phyloP scores from a whole-genome alignment of 2,329 filamentous ascomycete species.

The Cylindrodendrum hubeiense region DNA sequence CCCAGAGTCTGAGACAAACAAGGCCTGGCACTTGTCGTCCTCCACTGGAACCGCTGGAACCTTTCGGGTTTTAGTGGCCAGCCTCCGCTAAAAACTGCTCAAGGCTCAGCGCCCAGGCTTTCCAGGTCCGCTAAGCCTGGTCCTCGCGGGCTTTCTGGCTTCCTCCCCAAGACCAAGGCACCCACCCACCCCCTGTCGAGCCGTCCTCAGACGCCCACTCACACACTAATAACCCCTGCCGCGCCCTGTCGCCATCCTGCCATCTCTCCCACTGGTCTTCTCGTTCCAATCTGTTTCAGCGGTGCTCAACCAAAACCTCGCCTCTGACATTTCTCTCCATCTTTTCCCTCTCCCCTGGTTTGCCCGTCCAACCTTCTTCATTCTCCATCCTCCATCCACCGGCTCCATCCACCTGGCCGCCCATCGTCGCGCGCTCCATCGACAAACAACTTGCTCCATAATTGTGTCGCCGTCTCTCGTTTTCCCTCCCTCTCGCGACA shows the following conservation, averaged over 20 bases:
- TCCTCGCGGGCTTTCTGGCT: not conserved
- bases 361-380: not conserved
- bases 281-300: constrained; percentile 36
- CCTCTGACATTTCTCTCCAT: constrained; percentile 20
- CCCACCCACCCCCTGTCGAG: constrained; percentile 4
- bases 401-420: not conserved
- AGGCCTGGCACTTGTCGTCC: constrained; percentile 8
- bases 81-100: constrained; percentile 15
- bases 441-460: constrained; percentile 11
- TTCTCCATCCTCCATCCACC: constrained; percentile 18
- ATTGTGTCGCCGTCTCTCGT: constrained; percentile 26
- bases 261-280: constrained; percentile 31
- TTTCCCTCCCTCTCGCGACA: constrained; percentile 12
- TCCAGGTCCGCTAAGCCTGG: not conserved
- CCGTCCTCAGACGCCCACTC: not conserved
- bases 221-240: not conserved
- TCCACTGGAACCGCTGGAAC: constrained; percentile 13
- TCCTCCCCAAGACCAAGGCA: not conserved
- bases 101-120: not conserved
- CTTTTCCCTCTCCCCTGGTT: constrained; percentile 5
- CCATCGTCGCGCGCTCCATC: constrained; percentile 9
- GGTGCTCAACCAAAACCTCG: constrained; percentile 27
- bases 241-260: constrained; percentile 25
- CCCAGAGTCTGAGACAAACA: constrained; percentile 12
- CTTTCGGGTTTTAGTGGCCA: constrained; percentile 6